These are phyloP conservation scores for Calonectria pauciramosa DNA, from an alignment of 2,329 filamentous ascomycete genomes.

Conservation along the genomic window DNA sequence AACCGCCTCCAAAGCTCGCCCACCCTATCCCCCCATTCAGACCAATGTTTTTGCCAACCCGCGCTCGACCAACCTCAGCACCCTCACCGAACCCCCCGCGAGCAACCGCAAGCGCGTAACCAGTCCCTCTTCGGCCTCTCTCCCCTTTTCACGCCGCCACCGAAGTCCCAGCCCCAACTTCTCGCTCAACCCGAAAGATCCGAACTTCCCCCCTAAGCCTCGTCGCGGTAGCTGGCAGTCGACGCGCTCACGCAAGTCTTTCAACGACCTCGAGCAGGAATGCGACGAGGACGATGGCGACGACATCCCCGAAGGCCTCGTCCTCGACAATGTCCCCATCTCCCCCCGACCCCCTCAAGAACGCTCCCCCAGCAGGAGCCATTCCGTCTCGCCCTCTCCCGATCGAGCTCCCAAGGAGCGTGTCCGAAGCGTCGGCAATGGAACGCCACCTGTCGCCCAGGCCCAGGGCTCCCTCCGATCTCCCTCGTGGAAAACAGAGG, in stretches of 20 bases:
- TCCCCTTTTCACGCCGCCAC: constrained; percentile 55
- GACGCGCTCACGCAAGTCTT: constrained; percentile 73
- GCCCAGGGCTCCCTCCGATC: constrained; percentile 73
- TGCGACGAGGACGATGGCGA: constrained; percentile 82
- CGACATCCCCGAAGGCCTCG: constrained; percentile 83
- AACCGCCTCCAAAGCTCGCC: constrained; percentile 53
- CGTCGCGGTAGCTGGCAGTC: constrained; percentile 81
- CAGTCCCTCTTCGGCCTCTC: constrained; percentile 53
- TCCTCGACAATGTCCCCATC: constrained; percentile 86
- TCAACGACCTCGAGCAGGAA: constrained; percentile 80
- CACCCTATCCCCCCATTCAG: constrained; percentile 61
- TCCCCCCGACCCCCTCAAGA: constrained; percentile 77
- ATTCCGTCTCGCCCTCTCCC: constrained; percentile 68
- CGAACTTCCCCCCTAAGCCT: constrained; percentile 54
- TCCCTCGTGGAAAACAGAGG: constrained; percentile 66
- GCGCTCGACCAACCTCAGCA: constrained; percentile 62
- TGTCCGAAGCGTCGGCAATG: constrained; percentile 72
- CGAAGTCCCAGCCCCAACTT: constrained; percentile 67
- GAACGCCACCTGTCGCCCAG: constrained; percentile 71
- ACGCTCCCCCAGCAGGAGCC: constrained; percentile 65
- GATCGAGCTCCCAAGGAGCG: constrained; percentile 65
- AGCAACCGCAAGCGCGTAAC: constrained; percentile 44
- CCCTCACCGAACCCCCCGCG: constrained; percentile 52
- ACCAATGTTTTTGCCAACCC: constrained; percentile 64
- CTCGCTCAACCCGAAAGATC: constrained; percentile 60